Conservation (phyloP, 139 green algal genomes). For the Haematococcus lacustris region DNA sequence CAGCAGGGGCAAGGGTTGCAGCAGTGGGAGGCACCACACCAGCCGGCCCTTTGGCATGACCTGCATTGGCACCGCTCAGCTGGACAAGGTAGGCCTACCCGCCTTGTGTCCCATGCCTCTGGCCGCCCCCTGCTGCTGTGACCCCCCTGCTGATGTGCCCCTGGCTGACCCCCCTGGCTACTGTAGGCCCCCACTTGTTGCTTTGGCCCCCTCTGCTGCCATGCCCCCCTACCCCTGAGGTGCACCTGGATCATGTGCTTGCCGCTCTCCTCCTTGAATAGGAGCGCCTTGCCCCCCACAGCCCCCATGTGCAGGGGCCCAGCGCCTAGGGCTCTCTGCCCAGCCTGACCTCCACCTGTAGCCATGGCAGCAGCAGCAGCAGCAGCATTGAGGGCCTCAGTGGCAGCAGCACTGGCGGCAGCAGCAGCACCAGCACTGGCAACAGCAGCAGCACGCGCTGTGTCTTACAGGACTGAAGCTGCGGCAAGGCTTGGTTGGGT, state of each 20-base stretch:
- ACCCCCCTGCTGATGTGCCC: not conserved
- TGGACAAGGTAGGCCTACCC: not conserved
- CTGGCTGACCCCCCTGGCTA: not conserved
- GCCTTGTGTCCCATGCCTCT: not conserved
- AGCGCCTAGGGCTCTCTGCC: not conserved
- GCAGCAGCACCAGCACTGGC: no score
- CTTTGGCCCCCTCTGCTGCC: not conserved
- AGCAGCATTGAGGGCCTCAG: no score
- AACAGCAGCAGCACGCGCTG: no score
- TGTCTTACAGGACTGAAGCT: no score
- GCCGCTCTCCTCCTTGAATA: conserved; percentile 27
- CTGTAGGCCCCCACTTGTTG: not conserved
- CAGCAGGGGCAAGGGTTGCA: no score
- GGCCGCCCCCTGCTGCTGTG: not conserved
- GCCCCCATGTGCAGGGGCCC: conserved; percentile 35
- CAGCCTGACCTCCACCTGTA: not conserved
- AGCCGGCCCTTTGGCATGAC: not conserved
- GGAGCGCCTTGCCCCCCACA: conserved; percentile 29
- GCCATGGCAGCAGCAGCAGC: not conserved
- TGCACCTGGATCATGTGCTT: conserved; percentile 32
- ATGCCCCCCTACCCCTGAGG: not conserved
- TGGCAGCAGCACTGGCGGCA: no score
- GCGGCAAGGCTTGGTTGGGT: no score
- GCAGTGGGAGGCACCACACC: not conserved
- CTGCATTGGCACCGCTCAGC: not conserved